A percentile compares a stretch with the other conserved stretches of the same genome.
Conservation (phyloP, 768 basidiomycete genomes). For the Leccinum rimulosum region DNA sequence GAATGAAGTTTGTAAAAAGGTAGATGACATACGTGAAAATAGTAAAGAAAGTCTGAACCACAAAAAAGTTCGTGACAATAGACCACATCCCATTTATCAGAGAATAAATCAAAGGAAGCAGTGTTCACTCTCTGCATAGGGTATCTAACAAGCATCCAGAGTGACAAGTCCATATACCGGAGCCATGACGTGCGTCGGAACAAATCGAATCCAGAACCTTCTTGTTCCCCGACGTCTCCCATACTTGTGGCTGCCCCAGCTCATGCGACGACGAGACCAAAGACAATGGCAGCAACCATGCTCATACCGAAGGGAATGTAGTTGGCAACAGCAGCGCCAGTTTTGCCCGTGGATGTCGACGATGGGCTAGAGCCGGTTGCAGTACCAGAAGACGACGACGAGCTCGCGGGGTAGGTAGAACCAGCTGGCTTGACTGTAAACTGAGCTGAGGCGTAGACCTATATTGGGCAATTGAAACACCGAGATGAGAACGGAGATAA, state of each 20-base stretch:
- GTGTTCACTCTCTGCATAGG: conserved; percentile 13
- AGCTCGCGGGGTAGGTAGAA: conserved; percentile 48
- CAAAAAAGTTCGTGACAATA: neutral
- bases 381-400: conserved; percentile 25
- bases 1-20: neutral
- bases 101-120: neutral
- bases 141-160: conserved; percentile 15
- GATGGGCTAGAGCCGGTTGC: conserved; percentile 19
- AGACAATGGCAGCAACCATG: conserved; percentile 26
- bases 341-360: conserved; percentile 16
- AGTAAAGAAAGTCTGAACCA: neutral
- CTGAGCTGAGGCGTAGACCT: conserved; percentile 58
- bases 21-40: neutral
- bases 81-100: neutral
- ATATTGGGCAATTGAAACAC: neutral
- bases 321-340: conserved; percentile 13
- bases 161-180: neutral
- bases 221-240: neutral
- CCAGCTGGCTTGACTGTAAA: conserved; percentile 64
- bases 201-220: neutral
- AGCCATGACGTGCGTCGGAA: conserved; percentile 1
- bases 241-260: neutral
- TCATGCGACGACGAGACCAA: conserved; percentile 31
- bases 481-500: neutral
- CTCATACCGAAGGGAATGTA: conserved; percentile 29